Conservation (phyloP, 208 protist genomes). For the Leishmania arabica region DNA sequence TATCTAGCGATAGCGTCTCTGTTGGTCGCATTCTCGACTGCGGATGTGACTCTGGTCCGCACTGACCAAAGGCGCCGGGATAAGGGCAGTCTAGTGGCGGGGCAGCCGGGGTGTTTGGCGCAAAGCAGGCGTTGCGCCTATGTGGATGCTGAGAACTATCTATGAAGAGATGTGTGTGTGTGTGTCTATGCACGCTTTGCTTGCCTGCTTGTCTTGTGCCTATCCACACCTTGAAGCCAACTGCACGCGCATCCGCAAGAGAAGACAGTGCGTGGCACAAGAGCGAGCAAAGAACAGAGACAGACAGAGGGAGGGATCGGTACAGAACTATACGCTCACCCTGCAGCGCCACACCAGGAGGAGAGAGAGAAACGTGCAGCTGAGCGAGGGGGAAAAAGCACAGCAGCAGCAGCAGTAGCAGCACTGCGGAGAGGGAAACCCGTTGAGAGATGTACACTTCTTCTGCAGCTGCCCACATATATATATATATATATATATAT, state of each 20-base stretch:
- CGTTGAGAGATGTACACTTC: not conserved
- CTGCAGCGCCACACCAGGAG: not conserved
- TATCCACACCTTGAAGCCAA: too few species aligned
- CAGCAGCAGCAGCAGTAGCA: not conserved
- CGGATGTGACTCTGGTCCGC: not conserved
- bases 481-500: not conserved
- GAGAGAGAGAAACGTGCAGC: not conserved
- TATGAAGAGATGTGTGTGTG: not conserved
- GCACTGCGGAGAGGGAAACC: not conserved
- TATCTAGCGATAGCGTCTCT: not conserved
- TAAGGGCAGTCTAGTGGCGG: not conserved
- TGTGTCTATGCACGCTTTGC: conserved; percentile 1
- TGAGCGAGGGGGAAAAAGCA: not conserved
- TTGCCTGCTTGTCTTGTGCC: not conserved
- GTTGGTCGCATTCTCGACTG: not conserved
- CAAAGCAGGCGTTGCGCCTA: not conserved
- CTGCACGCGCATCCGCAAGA: not conserved
- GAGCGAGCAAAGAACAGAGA: not conserved
- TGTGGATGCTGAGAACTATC: not conserved
- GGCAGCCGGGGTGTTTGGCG: not conserved
- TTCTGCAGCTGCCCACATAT: not conserved
- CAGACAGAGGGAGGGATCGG: not conserved
- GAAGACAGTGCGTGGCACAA: not conserved
- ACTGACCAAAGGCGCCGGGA: not conserved
- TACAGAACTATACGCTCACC: not conserved